Conservation (phyloP, 2,329 filamentous ascomycete genomes). For the Diaporthe eres region DNA sequence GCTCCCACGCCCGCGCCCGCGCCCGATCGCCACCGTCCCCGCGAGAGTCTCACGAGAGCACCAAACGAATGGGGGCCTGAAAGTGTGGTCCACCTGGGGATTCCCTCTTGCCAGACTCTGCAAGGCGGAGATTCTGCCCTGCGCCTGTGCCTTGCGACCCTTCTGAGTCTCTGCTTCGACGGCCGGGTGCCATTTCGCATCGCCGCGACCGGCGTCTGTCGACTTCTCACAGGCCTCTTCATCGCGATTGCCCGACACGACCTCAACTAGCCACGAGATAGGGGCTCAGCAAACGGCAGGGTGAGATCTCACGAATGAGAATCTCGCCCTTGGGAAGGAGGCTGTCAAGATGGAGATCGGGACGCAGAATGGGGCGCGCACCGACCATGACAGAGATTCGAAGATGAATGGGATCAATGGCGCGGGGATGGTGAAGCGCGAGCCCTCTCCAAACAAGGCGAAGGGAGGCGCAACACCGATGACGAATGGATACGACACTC, state of each 20-base stretch:
- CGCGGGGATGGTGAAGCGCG: conserved; percentile 47
- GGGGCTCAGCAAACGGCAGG: conserved; percentile 36
- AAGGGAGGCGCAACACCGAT: conserved; percentile 50
- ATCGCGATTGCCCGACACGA: not conserved
- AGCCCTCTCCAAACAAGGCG: conserved; percentile 52
- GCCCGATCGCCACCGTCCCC: conserved; percentile 6
- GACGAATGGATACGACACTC: conserved; percentile 49
- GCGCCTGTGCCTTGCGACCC: conserved; percentile 28
- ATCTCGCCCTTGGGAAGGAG: conserved; percentile 41
- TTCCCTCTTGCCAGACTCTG: conserved; percentile 10
- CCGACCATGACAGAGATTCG: conserved; percentile 68
- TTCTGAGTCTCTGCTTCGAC: conserved; percentile 1
- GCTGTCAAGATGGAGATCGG: conserved; percentile 55
- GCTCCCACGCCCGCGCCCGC: not conserved
- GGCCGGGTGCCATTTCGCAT: conserved; percentile 10
- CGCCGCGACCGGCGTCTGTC: conserved; percentile 24
- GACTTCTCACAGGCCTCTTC: not conserved
- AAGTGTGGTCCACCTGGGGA: conserved; percentile 20
- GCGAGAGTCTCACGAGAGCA: not conserved
- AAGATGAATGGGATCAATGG: conserved; percentile 62
- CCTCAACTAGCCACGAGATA: not conserved
- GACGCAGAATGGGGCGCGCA: conserved; percentile 65
- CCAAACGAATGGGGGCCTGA: conserved; percentile 24
- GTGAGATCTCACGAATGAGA: conserved; percentile 43
- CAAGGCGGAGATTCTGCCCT: not conserved